Conservation (phyloP, 495 filamentous ascomycete genomes). For the Aspergillus sparsus region DNA sequence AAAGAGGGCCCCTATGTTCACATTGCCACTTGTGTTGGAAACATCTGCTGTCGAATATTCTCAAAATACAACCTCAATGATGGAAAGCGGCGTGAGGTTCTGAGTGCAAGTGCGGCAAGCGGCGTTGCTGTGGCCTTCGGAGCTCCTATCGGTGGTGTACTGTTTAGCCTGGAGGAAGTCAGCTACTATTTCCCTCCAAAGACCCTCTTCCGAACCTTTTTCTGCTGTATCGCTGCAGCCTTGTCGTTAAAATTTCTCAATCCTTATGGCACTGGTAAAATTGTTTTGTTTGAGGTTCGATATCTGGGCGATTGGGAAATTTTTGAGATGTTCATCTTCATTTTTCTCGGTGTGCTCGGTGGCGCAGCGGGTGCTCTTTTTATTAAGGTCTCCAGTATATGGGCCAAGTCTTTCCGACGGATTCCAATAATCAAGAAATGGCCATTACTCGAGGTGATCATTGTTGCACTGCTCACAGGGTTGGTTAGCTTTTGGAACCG, state of each 20-base stretch:
- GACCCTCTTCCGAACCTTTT: constrained; percentile 96
- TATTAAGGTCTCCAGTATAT: constrained; percentile 89
- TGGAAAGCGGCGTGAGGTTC: constrained; percentile 83
- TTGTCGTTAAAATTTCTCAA: constrained; percentile 92
- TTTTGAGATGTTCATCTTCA: constrained; percentile 86
- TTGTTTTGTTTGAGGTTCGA: constrained; percentile 92
- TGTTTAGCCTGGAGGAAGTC: constrained; percentile 94
- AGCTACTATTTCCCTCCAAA: constrained; percentile 99
- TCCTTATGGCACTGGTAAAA: constrained; percentile 93
- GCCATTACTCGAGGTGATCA: constrained; percentile 81
- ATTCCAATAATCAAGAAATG: constrained; percentile 77
- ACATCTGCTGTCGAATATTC: constrained; percentile 91
- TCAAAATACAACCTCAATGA: constrained; percentile 93
- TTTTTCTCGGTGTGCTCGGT: constrained; percentile 80
- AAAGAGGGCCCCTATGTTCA: constrained; percentile 99
- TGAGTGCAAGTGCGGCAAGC: constrained; percentile 88
- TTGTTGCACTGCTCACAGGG: constrained; percentile 86
- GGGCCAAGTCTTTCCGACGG: constrained; percentile 85
- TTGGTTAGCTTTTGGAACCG: constrained; percentile 90
- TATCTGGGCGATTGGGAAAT: constrained; percentile 93
- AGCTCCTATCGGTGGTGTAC: constrained; percentile 86
- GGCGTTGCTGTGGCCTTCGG: constrained; percentile 96
- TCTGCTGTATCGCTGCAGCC: constrained; percentile 92
- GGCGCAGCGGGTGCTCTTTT: constrained; percentile 86
- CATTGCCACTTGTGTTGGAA: constrained; percentile 93